phyloP scores from a whole-genome alignment of 169 alveolate genomes.

The Sarcocystis neurona region DNA sequence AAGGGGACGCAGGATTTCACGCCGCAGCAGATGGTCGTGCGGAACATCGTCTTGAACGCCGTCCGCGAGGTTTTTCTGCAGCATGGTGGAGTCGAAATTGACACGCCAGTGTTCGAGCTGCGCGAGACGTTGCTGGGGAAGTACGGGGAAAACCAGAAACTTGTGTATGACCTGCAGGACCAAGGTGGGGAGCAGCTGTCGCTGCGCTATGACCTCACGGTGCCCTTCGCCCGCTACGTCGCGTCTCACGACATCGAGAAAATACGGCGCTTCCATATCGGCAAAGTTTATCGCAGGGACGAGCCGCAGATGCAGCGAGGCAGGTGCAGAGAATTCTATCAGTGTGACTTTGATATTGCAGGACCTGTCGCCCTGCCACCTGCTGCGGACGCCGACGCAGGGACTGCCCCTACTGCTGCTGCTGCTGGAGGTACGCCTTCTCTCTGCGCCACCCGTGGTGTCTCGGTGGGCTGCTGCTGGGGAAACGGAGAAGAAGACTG shows the following conservation, averaged over 20 bases:
- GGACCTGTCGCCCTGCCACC: slow-evolving; percentile 71
- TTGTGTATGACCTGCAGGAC: slow-evolving; percentile 94
- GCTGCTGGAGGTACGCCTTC: too few relatives aligned
- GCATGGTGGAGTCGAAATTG: slow-evolving; percentile 97
- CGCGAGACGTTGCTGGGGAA: slow-evolving; percentile 93
- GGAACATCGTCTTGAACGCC: slow-evolving; percentile 78
- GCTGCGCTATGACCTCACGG: slow-evolving; percentile 96
- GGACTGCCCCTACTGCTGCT: too few relatives aligned
- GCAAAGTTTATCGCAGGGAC: slow-evolving; percentile 95
- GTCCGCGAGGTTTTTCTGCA: slow-evolving; percentile 85
- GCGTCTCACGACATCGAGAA: slow-evolving; percentile 86
- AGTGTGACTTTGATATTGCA: slow-evolving; percentile 97
- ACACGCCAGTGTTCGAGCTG: slow-evolving; percentile 97
- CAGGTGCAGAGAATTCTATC: slow-evolving; percentile 95
- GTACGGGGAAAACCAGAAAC: slow-evolving; percentile 93
- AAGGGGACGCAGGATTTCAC: slow-evolving; percentile 94
- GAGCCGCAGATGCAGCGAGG: slow-evolving; percentile 96
- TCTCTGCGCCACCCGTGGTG: too few relatives aligned
- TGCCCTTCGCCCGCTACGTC: slow-evolving; percentile 95
- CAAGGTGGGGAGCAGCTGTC: slow-evolving; percentile 97
- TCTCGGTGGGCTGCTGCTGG: too few relatives aligned
- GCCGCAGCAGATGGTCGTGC: slow-evolving; percentile 91
- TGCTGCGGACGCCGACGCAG: slow-evolving; percentile 3
- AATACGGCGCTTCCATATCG: slow-evolving; percentile 92
- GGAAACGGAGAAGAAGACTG: too few relatives aligned